Evolutionary conservation across 1,284 basidiomycete genomes (phyloP), one percentile per base, ranked within the genome.

Genomic region (Cutaneotrichosporon sp.): DNA sequence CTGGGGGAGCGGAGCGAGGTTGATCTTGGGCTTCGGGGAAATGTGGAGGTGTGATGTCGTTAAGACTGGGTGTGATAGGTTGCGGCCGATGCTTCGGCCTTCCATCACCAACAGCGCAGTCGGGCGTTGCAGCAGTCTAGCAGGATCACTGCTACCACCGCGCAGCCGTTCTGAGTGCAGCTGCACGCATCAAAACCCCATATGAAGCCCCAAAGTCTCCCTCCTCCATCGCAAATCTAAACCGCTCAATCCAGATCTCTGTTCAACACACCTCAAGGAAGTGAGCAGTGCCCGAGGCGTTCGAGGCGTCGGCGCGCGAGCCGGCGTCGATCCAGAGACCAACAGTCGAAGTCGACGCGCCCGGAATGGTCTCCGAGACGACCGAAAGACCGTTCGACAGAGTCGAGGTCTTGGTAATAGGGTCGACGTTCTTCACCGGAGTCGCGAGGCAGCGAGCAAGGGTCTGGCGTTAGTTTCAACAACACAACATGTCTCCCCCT

Each of bases 261-360:
- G 14, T 41, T 42, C 29, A 14, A 74, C 75, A 51, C 60, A 76
- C 96, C 77, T 98, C 96, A 55, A 98, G 83, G 81, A 99, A 99
- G 79, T 98, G 96, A 47, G 96, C 96, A 8, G 92, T 96, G 50
- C 96, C 94, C 68, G 88, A 96, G 49, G 88, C 96, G 75, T 84
- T 84, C 76, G 88, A 84, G 47, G 88, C 94, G 82, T 99, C 96
- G 58, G 91, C 92, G 57, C 96, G 84, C 59, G 90, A 94, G 62
- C 96, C 96, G 56, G 94, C 93, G 72, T 97, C 94, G 70, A 98
- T 96, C 93, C 93, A 99, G 54, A 97, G 88, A 65, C 96, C 96
- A 42, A 98, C 92, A 27, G 94, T 98, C 16, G 94, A 94, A 12
- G 94, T 97, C 77, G 94, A 89, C n/a, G 91, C 87, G 72, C 90